Evolutionary conservation across 345 rosid genomes (phyloP), one percentile per base, ranked within the genome.

Genomic region (Raphanus sativus): DNA sequence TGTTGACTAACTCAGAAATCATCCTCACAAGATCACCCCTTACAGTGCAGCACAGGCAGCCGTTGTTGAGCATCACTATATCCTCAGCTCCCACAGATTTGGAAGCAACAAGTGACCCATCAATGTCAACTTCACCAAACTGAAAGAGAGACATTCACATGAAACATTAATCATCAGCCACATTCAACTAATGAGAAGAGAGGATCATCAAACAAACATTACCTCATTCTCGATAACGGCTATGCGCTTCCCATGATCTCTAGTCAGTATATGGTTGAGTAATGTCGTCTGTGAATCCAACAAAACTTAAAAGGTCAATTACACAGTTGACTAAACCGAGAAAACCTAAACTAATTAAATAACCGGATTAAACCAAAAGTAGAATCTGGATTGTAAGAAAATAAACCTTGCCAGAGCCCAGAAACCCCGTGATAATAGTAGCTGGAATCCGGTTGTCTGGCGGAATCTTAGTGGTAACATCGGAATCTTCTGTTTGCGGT

Each of bases 211-310:
- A 33, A 89, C 96, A 42, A 60, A 15, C 21, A 21, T 21, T 64
- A 90, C 98, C 97, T 92, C 97, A 61, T 94, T 94, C 89, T 94
- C 98, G 64, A 94, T 94, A 13, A 94, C 98, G 10, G 99, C 97
- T 62, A 95, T 89, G 29, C 92, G 91, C 86, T 92, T 95, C 73
- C 99, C 98, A 76, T 95, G 98, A 71, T 95, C 90, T 54, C 92
- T 94, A n/a, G 96, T 95, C 87, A 92, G 79, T 28, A 90, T 95
- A 77, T 90, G 98, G 81, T 95, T 95, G 73, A 92, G 89, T 68
- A 92, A 84, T 15, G 99, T 95, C 42, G 99, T 90, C 98, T 90
- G 90, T 70, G 70, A 77, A 4, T 17, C 38, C 17, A 77, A 5
- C 52, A 59, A 54, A 50, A 50, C 16, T 4, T 21, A 21, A 50